These are phyloP conservation scores for Leucaena leucocephala DNA, from an alignment of 306 rosid species.

Conservation along the genomic window DNA sequence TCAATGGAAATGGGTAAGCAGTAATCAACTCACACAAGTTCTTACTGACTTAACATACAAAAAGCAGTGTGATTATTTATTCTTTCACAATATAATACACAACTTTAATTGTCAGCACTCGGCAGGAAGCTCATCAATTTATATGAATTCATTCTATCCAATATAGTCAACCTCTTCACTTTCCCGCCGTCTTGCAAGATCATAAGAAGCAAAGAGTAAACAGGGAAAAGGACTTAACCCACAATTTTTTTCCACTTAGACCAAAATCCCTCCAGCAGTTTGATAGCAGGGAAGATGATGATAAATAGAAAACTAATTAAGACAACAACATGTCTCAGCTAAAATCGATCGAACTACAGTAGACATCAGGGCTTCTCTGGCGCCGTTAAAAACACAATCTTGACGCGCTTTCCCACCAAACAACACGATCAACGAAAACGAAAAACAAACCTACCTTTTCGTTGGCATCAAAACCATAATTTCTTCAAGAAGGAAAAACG, in stretches of 20 bases:
- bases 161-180: not conserved
- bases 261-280: constrained; percentile 1
- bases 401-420: not conserved
- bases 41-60: not conserved
- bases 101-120: constrained; percentile 2
- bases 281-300: not conserved
- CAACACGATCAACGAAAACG: constrained; percentile 14
- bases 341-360: not conserved
- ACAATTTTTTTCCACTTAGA: not conserved
- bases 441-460: not conserved
- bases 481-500: not conserved
- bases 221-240: not conserved
- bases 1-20: constrained; percentile 20
- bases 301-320: not conserved
- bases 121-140: constrained; percentile 13
- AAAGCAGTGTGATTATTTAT: not conserved
- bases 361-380: not conserved
- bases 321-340: not conserved
- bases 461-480: constrained; percentile 7
- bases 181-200: not conserved
- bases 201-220: not conserved
- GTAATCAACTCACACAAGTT: constrained; percentile 13
- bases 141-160: not conserved
- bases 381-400: not conserved
- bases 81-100: not conserved